phyloP scores from a whole-genome alignment of 345 rosid species.

The Dipteronia dyeriana region DNA sequence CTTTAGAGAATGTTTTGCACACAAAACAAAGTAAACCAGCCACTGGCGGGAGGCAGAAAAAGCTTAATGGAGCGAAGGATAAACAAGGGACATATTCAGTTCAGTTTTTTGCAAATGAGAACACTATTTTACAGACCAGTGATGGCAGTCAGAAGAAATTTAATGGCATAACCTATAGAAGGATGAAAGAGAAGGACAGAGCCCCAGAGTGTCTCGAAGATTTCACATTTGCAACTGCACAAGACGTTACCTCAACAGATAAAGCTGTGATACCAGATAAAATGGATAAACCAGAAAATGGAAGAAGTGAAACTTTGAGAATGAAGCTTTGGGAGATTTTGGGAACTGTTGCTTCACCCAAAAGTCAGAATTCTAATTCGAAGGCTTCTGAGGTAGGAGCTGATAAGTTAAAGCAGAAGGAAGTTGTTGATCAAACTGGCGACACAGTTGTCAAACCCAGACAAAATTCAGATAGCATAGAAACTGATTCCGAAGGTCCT shows the following conservation, averaged over 20 bases:
- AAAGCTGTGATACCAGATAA: constrained; percentile 35
- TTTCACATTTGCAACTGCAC: constrained; percentile 44
- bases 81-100: constrained; percentile 33
- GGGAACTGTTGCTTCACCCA: constrained; percentile 63
- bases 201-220: constrained; percentile 47
- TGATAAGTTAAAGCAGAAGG: constrained; percentile 36
- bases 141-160: constrained; percentile 33
- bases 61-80: constrained; percentile 35
- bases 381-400: constrained; percentile 39
- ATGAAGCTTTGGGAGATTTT: constrained; percentile 78
- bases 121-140: constrained; percentile 38
- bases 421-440: constrained; percentile 27
- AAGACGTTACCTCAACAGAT: constrained; percentile 35
- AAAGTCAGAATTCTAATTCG: constrained; percentile 48
- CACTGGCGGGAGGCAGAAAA: constrained; percentile 38
- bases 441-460: constrained; percentile 41
- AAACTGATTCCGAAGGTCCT: constrained; percentile 77
- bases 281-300: constrained; percentile 35
- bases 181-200: constrained; percentile 38
- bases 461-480: constrained; percentile 72
- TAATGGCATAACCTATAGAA: constrained; percentile 39
- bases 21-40: constrained; percentile 34
- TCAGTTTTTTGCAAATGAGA: constrained; percentile 35
- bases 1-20: constrained; percentile 34
- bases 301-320: constrained; percentile 65